Conservation (phyloP, 768 basidiomycete genomes). For the Lentinula edodes region DNA sequence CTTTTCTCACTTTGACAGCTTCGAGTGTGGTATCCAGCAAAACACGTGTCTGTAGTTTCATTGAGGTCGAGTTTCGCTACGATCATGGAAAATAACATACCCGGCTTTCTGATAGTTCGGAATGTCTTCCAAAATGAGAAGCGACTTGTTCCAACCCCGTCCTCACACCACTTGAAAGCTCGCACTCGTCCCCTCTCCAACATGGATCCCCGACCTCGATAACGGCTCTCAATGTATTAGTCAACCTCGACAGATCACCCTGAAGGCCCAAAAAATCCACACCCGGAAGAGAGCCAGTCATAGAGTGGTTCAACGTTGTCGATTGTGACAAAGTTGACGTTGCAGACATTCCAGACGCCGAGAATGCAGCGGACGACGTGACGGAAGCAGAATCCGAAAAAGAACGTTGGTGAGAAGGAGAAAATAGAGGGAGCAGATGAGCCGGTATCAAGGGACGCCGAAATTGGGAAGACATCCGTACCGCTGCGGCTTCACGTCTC, state of each 20-base stretch:
- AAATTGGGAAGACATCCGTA: constrained; percentile 61
- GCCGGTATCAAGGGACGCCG: constrained; percentile 59
- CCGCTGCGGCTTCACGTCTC: constrained; percentile 88
- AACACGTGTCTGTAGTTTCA: constrained; percentile 45
- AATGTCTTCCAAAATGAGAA: constrained; percentile 60
- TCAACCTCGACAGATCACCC: constrained; percentile 80
- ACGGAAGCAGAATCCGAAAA: constrained; percentile 21
- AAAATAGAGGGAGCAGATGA: constrained; percentile 62
- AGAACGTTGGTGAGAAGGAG: constrained; percentile 21
- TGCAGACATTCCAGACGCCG: constrained; percentile 26
- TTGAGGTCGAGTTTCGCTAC: constrained; percentile 1
- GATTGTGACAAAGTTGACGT: constrained; percentile 9
- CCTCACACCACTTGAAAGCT: constrained; percentile 72
- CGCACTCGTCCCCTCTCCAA: constrained; percentile 82
- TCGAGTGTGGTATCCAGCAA: constrained; percentile 70
- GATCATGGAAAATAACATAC: constrained; percentile 33
- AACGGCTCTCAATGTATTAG: constrained; percentile 75
- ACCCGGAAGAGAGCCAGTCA: constrained; percentile 23
- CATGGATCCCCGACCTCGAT: constrained; percentile 75
- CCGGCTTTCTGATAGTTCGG: constrained; percentile 69
- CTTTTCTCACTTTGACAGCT: constrained; percentile 58
- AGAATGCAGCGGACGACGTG: constrained; percentile 27
- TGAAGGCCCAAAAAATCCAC: constrained; percentile 32
- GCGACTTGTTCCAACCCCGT: constrained; percentile 66
- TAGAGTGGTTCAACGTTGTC: constrained; percentile 11